These are phyloP conservation scores for Starmerella khaoyaiensis DNA, from an alignment of 805 yeast genomes.

Conservation along the genomic window DNA sequence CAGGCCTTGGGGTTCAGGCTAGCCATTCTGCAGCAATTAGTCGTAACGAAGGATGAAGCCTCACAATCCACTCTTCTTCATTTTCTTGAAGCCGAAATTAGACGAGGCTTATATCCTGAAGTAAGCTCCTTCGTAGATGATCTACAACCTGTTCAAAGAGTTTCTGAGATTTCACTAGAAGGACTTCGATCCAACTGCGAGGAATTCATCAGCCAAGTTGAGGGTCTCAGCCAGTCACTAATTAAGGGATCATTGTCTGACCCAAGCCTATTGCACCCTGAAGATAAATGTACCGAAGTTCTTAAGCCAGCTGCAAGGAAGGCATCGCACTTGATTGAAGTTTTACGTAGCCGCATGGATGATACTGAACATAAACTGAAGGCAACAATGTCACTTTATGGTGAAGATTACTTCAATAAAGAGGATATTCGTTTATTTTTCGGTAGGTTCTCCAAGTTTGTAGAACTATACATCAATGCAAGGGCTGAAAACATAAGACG, in stretches of 20 bases:
- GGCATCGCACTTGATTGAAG: conserved; percentile 57
- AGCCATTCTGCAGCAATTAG: conserved; percentile 77
- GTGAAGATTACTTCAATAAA: conserved; percentile 72
- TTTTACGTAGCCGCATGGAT: conserved; percentile 50
- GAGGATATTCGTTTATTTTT: conserved; percentile 59
- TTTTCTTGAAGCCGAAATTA: conserved; percentile 78
- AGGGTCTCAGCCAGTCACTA: conserved; percentile 60
- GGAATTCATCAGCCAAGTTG: conserved; percentile 46
- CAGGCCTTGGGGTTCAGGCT: conserved; percentile 89
- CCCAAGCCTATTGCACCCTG: conserved; percentile 64
- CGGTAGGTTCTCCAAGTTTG: conserved; percentile 64
- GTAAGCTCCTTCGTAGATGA: conserved; percentile 65
- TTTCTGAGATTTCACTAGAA: conserved; percentile 68
- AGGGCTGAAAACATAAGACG: conserved; percentile 60
- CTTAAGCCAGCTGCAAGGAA: conserved; percentile 57
- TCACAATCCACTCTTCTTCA: conserved; percentile 83
- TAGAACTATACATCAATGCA: conserved; percentile 66
- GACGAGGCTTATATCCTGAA: conserved; percentile 65
- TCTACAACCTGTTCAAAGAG: conserved; percentile 41
- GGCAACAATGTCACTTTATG: conserved; percentile 65
- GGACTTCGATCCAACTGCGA: conserved; percentile 63
- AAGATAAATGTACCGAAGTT: conserved; percentile 52
- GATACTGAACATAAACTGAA: conserved; percentile 54
- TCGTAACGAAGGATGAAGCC: conserved; percentile 78
- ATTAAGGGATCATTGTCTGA: conserved; percentile 79